Evolutionary conservation across 176 grass and related monocot genomes (phyloP).

Genomic region (Thalia dealbata): DNA sequence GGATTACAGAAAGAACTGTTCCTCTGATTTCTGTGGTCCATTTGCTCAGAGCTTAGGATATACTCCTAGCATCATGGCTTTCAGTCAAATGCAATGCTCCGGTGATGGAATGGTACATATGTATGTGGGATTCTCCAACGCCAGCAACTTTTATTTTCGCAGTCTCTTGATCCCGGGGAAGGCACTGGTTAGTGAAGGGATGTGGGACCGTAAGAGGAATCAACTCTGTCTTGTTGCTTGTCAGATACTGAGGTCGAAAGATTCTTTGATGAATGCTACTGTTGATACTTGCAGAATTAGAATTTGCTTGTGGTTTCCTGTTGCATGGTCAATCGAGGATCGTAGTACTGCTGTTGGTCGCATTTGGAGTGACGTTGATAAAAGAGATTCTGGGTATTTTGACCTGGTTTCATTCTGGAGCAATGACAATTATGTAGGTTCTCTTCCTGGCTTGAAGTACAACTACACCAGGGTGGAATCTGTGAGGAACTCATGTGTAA

Average conservation of each 20-base stretch:
- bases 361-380: constrained; percentile 23
- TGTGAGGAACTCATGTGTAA: constrained; percentile 33
- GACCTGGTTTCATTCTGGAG: constrained; percentile 12
- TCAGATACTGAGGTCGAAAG: constrained; percentile 22
- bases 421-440: constrained; percentile 19
- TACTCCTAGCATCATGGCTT: constrained; percentile 30
- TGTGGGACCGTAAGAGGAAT: constrained; percentile 42
- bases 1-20: constrained; percentile 20
- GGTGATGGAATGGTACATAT: constrained; percentile 38
- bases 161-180: constrained; percentile 35
- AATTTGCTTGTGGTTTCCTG: constrained; percentile 72
- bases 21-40: neutral
- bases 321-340: constrained; percentile 44
- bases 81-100: constrained; percentile 38
- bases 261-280: constrained; percentile 3
- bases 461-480: constrained; percentile 59
- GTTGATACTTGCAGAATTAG: constrained; percentile 54
- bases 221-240: constrained; percentile 63
- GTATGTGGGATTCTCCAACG: constrained; percentile 52
- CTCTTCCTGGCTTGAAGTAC: constrained; percentile 50
- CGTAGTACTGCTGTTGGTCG: constrained; percentile 10
- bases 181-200: constrained; percentile 53
- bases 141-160: constrained; percentile 7
- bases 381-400: constrained; percentile 18
- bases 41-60: constrained; percentile 14